phyloP scores from a whole-genome alignment of 441 rosid species.

The Bocquillonia castaneifolia region DNA sequence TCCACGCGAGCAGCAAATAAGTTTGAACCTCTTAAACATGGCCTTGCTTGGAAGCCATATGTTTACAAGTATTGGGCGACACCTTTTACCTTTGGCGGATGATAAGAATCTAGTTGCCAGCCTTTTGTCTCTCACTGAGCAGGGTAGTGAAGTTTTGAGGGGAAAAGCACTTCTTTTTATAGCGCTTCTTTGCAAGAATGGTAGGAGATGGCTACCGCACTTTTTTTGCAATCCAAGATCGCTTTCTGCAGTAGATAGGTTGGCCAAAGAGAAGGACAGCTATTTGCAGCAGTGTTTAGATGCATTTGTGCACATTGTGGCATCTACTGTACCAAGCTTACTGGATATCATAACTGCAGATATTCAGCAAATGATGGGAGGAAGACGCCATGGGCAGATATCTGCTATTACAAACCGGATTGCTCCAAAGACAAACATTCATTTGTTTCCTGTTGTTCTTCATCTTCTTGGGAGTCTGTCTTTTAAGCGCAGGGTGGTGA shows the following conservation, averaged over 20 bases:
- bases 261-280: slow-evolving; percentile 82
- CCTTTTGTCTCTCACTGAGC: slow-evolving; percentile 75
- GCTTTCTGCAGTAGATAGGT: slow-evolving; percentile 74
- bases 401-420: slow-evolving; percentile 56
- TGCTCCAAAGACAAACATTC: slow-evolving; percentile 58
- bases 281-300: slow-evolving; percentile 69
- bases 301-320: slow-evolving; percentile 60
- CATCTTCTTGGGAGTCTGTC: slow-evolving; percentile 81
- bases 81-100: slow-evolving; percentile 67
- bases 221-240: slow-evolving; percentile 74
- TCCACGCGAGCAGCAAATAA: slow-evolving; percentile 86
- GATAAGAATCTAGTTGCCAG: slow-evolving; percentile 72
- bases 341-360: slow-evolving; percentile 71
- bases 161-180: slow-evolving; percentile 79
- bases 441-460: slow-evolving; percentile 78
- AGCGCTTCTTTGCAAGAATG: slow-evolving; percentile 80
- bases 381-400: slow-evolving; percentile 73
- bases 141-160: slow-evolving; percentile 74
- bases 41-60: slow-evolving; percentile 75
- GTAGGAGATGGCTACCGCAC: slow-evolving; percentile 81
- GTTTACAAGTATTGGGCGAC: slow-evolving; percentile 67
- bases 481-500: slow-evolving; percentile 72
- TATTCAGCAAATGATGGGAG: slow-evolving; percentile 81
- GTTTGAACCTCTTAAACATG: slow-evolving; percentile 81
- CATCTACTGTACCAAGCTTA: slow-evolving; percentile 66